Base-by-base conservation (phyloP, 2,329 filamentous ascomycete species). In the Botrytis fabae region DNA sequence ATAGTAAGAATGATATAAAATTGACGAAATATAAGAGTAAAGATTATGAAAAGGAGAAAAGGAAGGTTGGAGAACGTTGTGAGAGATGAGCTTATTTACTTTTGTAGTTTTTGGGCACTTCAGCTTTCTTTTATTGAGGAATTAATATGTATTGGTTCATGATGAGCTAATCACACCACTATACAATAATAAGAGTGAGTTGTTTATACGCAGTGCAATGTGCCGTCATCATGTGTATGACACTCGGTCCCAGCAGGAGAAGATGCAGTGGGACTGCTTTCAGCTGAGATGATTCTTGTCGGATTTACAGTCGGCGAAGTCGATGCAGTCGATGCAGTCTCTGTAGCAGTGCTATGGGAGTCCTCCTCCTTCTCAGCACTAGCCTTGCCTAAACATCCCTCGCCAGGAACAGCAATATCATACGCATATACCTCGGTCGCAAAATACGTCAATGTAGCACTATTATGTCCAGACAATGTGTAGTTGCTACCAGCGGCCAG, bases 341-440 rank as follows among this genome's bases (percentile, higher is more conserved):
- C 12, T 40, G 35, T 25, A 62, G 60, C 35, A n/a, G 35, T 14
- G 40, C 35, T 7, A 18, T 62, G 60, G 18, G 35, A 40, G n/a
- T 62, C 60, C 25, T 9, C 60, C 22, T 40, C 10, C 60, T 62
- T 12, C 35, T 62, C 60, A n/a, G 9, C 60, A 62, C 35, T n/a
- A 14, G 35, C 60, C 60, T 62, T 62, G 25, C 60, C 60, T 40
- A 40, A 35, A 38, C 60, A 62, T 62, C 60, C 60, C 60, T 62
- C 60, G 25, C 60, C 60, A 18, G 90, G 90, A 8, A 88, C 83
- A 12, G 88, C 88, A 77, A 92, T 85, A 74, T 92, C 90, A 75
- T 86, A 89, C 0, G 90, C 90, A 80, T 90, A 93, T 1, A 85
- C 89, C 73, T 92, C 89, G 10, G 91, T 85, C 7, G 91, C 90